These are phyloP conservation scores for Metarhizium guizhouense DNA, from an alignment of 2,329 filamentous ascomycete genomes.

Conservation along the genomic window DNA sequence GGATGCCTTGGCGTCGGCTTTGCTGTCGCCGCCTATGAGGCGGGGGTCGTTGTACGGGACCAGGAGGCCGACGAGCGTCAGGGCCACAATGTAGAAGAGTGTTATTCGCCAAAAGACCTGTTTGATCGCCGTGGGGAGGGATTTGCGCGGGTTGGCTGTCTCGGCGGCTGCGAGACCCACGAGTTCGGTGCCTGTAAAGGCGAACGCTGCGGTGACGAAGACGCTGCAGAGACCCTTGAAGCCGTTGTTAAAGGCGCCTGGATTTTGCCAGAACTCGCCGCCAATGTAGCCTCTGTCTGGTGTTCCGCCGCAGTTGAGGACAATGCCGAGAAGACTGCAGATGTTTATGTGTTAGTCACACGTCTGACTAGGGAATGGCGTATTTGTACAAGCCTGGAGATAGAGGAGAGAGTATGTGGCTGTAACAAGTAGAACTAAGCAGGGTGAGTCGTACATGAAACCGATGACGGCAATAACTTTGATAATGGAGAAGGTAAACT, in stretches of 20 bases:
- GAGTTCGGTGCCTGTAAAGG: conserved; percentile 68
- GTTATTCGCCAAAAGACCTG: conserved; percentile 94
- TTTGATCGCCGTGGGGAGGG: conserved; percentile 78
- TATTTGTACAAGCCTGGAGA: too few relatives aligned
- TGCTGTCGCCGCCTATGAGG: conserved; percentile 47
- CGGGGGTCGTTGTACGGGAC: conserved; percentile 62
- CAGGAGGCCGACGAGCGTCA: conserved; percentile 72
- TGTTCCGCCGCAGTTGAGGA: conserved; percentile 76
- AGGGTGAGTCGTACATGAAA: conserved; percentile 57
- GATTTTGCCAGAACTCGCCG: conserved; percentile 63
- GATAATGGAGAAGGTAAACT: conserved; percentile 78
- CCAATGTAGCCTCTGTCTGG: conserved; percentile 70
- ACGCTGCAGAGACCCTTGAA: conserved; percentile 77
- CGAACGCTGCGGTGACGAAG: conserved; percentile 68
- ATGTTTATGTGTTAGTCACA: background rate
- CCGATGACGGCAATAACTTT: conserved; percentile 81
- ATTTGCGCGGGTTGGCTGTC: conserved; percentile 70
- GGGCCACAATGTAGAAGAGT: conserved; percentile 79
- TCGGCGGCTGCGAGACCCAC: conserved; percentile 71
- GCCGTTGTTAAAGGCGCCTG: conserved; percentile 77
- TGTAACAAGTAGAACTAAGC: background rate
- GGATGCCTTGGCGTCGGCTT: conserved; percentile 64
- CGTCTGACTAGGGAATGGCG: background rate
- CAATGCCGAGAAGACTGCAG: conserved; percentile 69
- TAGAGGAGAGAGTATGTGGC: too few relatives aligned